phyloP scores from a whole-genome alignment of 192 early-diverging fungal genomes.

The Dimargaris verticillata region DNA sequence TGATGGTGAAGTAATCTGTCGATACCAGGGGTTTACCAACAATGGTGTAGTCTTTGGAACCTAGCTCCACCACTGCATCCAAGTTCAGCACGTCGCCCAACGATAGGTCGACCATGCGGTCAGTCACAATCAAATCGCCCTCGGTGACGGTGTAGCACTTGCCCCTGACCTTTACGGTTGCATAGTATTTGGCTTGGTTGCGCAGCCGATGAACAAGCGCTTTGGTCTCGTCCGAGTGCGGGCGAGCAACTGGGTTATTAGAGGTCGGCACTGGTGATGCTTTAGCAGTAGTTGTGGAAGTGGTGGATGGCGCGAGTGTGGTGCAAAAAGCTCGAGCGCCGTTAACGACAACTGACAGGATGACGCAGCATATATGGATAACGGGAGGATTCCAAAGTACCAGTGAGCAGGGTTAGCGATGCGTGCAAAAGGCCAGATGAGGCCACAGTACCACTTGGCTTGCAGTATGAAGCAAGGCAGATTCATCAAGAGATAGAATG shows the following conservation, averaged over 20 bases:
- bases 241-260: not conserved
- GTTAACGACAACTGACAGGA: not conserved
- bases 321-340: constrained; percentile 1
- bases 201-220: constrained; percentile 25
- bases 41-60: constrained; percentile 65
- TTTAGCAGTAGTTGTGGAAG: not conserved
- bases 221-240: not conserved
- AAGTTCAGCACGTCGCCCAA: constrained; percentile 78
- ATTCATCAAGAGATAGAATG: too few relatives aligned
- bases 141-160: constrained; percentile 75
- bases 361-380: too few relatives aligned
- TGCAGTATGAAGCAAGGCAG: not conserved
- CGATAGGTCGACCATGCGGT: constrained; percentile 64
- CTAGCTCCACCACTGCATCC: constrained; percentile 75
- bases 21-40: constrained; percentile 73
- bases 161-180: constrained; percentile 73
- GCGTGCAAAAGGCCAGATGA: not conserved
- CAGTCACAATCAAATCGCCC: constrained; percentile 75
- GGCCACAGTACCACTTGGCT: not conserved
- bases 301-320: constrained; percentile 18
- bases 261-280: not conserved
- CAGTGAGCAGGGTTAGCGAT: not conserved
- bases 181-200: constrained; percentile 57
- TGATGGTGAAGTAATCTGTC: constrained; percentile 50
- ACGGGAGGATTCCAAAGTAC: too few relatives aligned